A percentile compares a stretch with the other conserved stretches of the same genome.
These are phyloP conservation scores for Phenoliferia sp. DNA, from an alignment of 1,284 basidiomycete species.

Conservation along the genomic window DNA sequence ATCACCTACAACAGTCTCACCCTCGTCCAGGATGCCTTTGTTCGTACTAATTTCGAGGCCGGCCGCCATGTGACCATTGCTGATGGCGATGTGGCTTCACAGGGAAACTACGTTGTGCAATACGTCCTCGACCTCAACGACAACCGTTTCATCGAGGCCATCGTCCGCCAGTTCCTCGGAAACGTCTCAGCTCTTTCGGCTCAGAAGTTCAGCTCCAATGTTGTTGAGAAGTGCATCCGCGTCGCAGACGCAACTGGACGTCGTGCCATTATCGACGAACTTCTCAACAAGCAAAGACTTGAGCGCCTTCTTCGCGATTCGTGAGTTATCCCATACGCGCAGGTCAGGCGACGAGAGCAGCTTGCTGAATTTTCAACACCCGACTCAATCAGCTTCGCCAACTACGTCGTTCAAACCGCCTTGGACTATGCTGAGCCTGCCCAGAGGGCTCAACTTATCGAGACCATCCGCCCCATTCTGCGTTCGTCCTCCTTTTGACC, in stretches of 20 bases:
- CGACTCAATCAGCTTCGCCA: conserved; percentile 26
- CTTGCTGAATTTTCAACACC: background rate
- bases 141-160: conserved; percentile 92
- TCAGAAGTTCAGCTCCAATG: conserved; percentile 96
- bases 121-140: conserved; percentile 88
- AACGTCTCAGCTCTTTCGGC: conserved; percentile 97
- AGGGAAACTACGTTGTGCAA: conserved; percentile 41
- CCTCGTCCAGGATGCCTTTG: conserved; percentile 97
- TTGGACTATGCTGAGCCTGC: conserved; percentile 87
- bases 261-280: conserved; percentile 91
- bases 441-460: conserved; percentile 74
- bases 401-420: conserved; percentile 63
- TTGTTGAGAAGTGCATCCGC: conserved; percentile 85
- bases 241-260: conserved; percentile 92
- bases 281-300: conserved; percentile 86
- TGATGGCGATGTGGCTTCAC: background rate
- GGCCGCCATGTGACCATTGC: background rate
- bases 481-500: conserved; percentile 45
- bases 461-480: conserved; percentile 92
- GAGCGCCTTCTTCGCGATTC: conserved; percentile 93
- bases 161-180: conserved; percentile 95
- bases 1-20: conserved; percentile 98
- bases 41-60: conserved; percentile 39
- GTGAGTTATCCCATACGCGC: conserved; percentile 45
- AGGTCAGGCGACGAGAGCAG: background rate